These are phyloP conservation scores for Cinnamomum micranthum DNA, from an alignment of 164 flowering plant species.

Conservation along the genomic window DNA sequence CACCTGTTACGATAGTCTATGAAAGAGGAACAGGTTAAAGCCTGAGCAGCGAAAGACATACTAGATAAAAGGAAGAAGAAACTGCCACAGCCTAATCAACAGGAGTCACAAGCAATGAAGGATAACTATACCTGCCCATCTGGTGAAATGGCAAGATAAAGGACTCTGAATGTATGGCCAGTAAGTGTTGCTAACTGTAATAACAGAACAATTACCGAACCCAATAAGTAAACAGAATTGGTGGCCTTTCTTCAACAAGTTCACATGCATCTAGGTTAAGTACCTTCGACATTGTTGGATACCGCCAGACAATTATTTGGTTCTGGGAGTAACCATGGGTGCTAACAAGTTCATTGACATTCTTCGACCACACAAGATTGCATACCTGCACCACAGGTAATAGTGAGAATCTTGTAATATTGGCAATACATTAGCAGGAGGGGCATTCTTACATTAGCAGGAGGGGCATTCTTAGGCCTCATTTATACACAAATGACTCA, in stretches of 20 bases:
- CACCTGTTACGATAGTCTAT: constrained; percentile 96
- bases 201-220: constrained; percentile 1
- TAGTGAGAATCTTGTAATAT: background rate
- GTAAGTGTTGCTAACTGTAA: constrained; percentile 91
- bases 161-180: constrained; percentile 88
- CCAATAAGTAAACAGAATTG: background rate
- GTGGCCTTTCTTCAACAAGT: background rate
- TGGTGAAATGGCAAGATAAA: constrained; percentile 95
- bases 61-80: background rate
- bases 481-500: no score
- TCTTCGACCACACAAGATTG: constrained; percentile 95
- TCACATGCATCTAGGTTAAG: background rate
- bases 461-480: background rate
- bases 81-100: background rate
- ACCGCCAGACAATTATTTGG: constrained; percentile 93
- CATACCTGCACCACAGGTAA: constrained; percentile 58
- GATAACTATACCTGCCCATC: constrained; percentile 82
- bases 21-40: background rate
- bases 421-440: background rate
- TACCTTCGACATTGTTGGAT: constrained; percentile 97
- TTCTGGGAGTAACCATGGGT: constrained; percentile 98
- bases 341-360: constrained; percentile 97
- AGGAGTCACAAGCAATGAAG: background rate
- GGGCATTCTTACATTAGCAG: no score
- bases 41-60: background rate